These are phyloP conservation scores for Penstemon barbatus DNA, from an alignment of 257 asterid genomes.

Conservation along the genomic window DNA sequence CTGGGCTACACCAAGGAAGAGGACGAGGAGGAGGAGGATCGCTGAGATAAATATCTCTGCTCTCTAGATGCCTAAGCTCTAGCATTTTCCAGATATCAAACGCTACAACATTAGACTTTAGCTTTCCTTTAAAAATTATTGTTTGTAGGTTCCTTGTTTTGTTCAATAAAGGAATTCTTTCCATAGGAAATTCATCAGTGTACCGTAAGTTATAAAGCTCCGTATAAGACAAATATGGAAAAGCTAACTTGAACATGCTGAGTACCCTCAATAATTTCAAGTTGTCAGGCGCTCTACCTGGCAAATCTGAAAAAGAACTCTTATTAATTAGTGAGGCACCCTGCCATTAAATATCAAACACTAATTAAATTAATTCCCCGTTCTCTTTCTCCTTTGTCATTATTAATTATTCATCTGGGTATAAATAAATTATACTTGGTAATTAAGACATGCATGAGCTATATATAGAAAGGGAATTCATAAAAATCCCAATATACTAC, in stretches of 20 bases:
- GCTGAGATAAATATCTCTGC: background rate
- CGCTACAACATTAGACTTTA: background rate
- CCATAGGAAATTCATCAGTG: background rate
- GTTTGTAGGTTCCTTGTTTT: constrained; percentile 19
- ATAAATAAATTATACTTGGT: too few species aligned
- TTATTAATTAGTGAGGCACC: too few species aligned
- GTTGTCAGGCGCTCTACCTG: background rate
- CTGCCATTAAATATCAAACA: too few species aligned
- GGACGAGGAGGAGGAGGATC: constrained; percentile 9
- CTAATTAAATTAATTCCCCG: too few species aligned
- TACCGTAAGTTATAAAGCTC: constrained; percentile 16
- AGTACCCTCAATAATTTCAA: background rate
- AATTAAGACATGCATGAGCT: too few species aligned
- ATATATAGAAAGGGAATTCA: too few species aligned
- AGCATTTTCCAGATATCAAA: constrained; percentile 28
- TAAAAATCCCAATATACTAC: too few species aligned
- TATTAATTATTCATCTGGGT: too few species aligned
- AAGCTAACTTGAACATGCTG: background rate
- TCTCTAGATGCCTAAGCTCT: constrained; percentile 21
- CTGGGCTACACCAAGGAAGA: too few species aligned
- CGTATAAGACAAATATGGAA: background rate
- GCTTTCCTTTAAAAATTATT: background rate
- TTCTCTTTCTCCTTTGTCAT: too few species aligned
- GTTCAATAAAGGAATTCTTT: too few species aligned
- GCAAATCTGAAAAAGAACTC: too few species aligned